A percentile compares a stretch with the other conserved stretches of the same genome.
phyloP scores from a whole-genome alignment of 2,329 filamentous ascomycete genomes.

The Ascochyta koolunga region DNA sequence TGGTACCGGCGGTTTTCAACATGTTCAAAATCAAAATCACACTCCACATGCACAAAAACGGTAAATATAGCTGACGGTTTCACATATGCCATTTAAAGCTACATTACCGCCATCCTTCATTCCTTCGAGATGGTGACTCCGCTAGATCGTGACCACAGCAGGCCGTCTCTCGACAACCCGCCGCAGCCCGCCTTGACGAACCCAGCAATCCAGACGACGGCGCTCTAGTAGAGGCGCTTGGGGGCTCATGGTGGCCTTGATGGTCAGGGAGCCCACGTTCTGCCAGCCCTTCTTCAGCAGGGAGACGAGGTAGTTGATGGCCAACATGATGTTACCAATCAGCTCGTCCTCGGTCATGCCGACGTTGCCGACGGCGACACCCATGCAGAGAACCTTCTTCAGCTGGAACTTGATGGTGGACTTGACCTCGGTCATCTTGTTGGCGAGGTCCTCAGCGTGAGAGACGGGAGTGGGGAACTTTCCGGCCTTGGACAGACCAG shows the following conservation, averaged over 20 bases:
- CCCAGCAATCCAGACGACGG: conserved; percentile 22
- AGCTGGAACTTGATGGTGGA: conserved; percentile 99
- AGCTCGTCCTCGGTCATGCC: conserved; percentile 96
- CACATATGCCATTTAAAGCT: conserved; percentile 28
- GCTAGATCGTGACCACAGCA: conserved; percentile 24
- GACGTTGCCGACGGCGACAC: conserved; percentile 98
- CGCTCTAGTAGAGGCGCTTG: conserved; percentile 89
- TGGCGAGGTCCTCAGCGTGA: conserved; percentile 89
- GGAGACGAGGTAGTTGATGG: conserved; percentile 99
- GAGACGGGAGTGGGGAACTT: conserved; percentile 99
- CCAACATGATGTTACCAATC: conserved; percentile 98
- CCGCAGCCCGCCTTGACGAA: conserved; percentile 17
- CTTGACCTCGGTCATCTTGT: conserved; percentile 99
- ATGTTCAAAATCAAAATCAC: too few relatives aligned
- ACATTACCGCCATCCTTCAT: conserved; percentile 36
- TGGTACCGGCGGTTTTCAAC: too few relatives aligned
- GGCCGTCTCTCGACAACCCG: conserved; percentile 25
- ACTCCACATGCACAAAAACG: too few relatives aligned
- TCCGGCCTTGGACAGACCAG: conserved; percentile 69
- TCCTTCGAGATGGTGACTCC: conserved; percentile 28
- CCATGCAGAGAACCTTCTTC: conserved; percentile 99
- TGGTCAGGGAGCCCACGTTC: conserved; percentile 99
- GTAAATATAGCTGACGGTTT: conserved; percentile 2
- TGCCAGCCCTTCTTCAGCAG: conserved; percentile 99
- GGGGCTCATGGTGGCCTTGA: conserved; percentile 99